These are phyloP conservation scores for Leccinum subgranulosum DNA, from an alignment of 768 basidiomycete species.

Conservation along the genomic window DNA sequence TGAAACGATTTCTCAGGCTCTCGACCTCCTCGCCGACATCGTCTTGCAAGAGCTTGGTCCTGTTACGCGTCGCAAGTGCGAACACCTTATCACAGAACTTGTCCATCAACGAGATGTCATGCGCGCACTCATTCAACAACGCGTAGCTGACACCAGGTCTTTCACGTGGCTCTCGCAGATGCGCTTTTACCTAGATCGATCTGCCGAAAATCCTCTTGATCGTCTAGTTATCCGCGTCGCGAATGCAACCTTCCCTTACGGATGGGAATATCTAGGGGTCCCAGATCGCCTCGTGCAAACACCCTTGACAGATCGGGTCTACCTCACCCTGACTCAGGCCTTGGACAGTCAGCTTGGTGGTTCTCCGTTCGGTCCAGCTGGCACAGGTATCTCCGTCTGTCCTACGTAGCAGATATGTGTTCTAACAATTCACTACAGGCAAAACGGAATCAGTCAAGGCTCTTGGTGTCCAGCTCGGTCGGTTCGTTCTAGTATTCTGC, in stretches of 20 bases:
- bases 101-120: slow-evolving; percentile 97
- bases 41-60: slow-evolving; percentile 86
- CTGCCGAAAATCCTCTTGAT: slow-evolving; percentile 72
- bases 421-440: slow-evolving; percentile 42
- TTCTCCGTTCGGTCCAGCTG: slow-evolving; percentile 96
- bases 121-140: slow-evolving; percentile 68
- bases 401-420: neutral
- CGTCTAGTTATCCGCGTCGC: slow-evolving; percentile 81
- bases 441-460: slow-evolving; percentile 99
- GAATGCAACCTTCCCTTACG: slow-evolving; percentile 92
- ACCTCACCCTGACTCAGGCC: slow-evolving; percentile 94
- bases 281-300: slow-evolving; percentile 97
- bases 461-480: slow-evolving; percentile 92
- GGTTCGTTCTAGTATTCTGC: slow-evolving; percentile 99
- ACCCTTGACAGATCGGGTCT: slow-evolving; percentile 94
- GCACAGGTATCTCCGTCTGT: slow-evolving; percentile 62
- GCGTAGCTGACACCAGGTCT: slow-evolving; percentile 58
- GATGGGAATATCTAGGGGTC: slow-evolving; percentile 98
- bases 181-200: slow-evolving; percentile 89
- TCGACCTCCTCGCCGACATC: slow-evolving; percentile 95
- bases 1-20: slow-evolving; percentile 71
- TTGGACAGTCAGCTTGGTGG: slow-evolving; percentile 94
- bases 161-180: slow-evolving; percentile 98
- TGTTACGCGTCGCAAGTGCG: slow-evolving; percentile 96
- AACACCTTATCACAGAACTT: slow-evolving; percentile 97